Base-by-base conservation (phyloP, 371 early-diverging fungal genomes). In the Thermomucor indicae-seudaticae region DNA sequence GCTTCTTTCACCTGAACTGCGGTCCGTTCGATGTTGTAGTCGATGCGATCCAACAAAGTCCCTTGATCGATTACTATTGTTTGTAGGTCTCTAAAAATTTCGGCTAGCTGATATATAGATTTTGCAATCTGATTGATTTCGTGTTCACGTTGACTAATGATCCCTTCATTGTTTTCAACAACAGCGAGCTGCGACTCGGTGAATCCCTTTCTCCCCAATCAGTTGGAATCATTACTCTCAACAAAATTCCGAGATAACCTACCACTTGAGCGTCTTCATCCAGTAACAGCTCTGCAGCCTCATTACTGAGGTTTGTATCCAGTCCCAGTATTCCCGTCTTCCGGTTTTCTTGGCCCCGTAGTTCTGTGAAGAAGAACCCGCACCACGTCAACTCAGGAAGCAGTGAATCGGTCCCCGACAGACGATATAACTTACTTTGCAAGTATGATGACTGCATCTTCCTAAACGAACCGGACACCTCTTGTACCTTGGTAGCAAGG, bases 21-120 rank as follows among this genome's bases (percentile, higher is more conserved):
- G 2, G 91, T 83, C 50, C 88, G 88, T 57, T 97, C 97, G 35
- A 98, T 86, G 62, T 98, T 96, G 60, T 88, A 98, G 67, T 98
- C 98, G 51, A 98, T 97, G 20, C 98, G 85, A 72, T 98, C 98
- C 37, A 98, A 74, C 57, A 98, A 60, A 2, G 95, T 92, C 1
- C 98, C 98, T 66, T 98, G 98, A 64, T 96, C 96, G 52, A 98
- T 95, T 16, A 97, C 91, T 79, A 98, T 81, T 16, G 87, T 83
- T 55, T 96, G 93, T 58, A 97, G 62, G 60, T 94, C 94, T 55
- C 87, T 74, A 68, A 98, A 96, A 14, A 98, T 84, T 31, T 89
- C 90, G 2, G 94, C 94, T 38, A 98, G 70, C 35, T 91, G 87
- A 47, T 83, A 72, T 52, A 98, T 95, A n/a, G 93, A 90, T 55